Evolutionary conservation across 441 rosid species (phyloP), one percentile per base, ranked within the genome.

Genomic region (Erysimum cheiri): DNA sequence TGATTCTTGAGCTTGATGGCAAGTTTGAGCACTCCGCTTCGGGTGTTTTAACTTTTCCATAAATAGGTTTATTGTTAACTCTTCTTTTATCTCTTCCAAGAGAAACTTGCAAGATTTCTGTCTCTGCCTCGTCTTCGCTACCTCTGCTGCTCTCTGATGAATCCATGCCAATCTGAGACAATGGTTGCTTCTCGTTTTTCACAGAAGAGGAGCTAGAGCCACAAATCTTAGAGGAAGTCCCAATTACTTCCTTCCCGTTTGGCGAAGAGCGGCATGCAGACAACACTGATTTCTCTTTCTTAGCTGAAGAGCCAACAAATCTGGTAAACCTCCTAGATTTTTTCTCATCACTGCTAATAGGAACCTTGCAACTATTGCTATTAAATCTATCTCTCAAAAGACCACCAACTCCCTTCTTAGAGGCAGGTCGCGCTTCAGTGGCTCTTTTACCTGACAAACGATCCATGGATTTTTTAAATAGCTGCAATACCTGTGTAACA

Each of bases 361-460:
- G 90, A 79, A 79, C 79, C 60, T 83, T 87, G 33, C 40, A 80
- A 49, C 77, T 84, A 75, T 83, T 82, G 61, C 67, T 83, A 56
- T 81, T 83, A 48, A 80, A 73, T 31, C 76, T 80, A 32, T 90
- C 98, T 78, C 88, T 84, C 77, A 86, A 70, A 69, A 78, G 79
- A 74, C 83, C 81, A 76, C 87, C 79, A 64, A 81, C 71, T 13
- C 89, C 83, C 77, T 85, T 95, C 60, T 79, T 78, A 7, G 88
- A 69, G 48, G 81, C 82, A 63, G 79, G 72, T 72, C 79, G 67
- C 56, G 82, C 76, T 47, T 86, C 74, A 31, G 68, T 70, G 69
- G 80, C 79, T 81, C 84, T 82, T 80, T 90, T 87, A 62, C 93
- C 82, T 10, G 95, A 82, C 80, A 79, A 83, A 50, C 83, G 86